Evolutionary conservation across 495 filamentous ascomycete genomes (phyloP), one percentile per base, ranked within the genome.

Genomic region (Aspergillus sparsus): DNA sequence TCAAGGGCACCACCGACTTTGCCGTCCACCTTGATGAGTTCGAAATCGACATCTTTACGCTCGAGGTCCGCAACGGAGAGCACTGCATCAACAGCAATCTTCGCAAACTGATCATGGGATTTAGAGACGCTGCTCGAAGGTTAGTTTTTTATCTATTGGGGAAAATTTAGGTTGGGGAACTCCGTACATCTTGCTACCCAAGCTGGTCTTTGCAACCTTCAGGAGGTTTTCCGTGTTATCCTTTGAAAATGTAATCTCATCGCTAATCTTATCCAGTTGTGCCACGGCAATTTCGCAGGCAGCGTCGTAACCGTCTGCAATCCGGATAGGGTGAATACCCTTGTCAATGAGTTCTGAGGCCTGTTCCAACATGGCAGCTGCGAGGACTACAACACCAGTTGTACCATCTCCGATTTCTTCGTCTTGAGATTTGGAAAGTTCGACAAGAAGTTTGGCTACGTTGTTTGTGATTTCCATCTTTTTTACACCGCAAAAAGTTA

Each of bases 261-360:
- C 95, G 65, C 92, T 92, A 71, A 99, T 97, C 67, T 82, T 84
- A 68, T 98, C 94, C 31, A 99, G 82, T 79, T 97, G 89, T 15
- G 86, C 86, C 47, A 97, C 87, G 39, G 94, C 94, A 66, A 97
- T 92, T 73, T 99, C 95, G 69, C 95, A 99, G 41, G 94, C 94
- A 62, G 93, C 84, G 70, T 99, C 94, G 71, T 95, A 99, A 44
- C 94, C 94, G 72, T 99, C 95, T 60, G 94, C 94, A 80, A 99
- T 97, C 64, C 94, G 82, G 67, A 99, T 98, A 61, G 94, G 94
- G 72, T 99, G 94, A 66, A 99, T 98, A 62, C 94, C 94, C 81
- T 99, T 99, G 82, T 99, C 94, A 71, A 99, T 98, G 62, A 99
- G 83, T 66, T 97, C 94, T 53, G 93, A 91, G n/a, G 94, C 94